Conservation (phyloP, 257 asterid genomes). For the Scutellaria baicalensis region DNA sequence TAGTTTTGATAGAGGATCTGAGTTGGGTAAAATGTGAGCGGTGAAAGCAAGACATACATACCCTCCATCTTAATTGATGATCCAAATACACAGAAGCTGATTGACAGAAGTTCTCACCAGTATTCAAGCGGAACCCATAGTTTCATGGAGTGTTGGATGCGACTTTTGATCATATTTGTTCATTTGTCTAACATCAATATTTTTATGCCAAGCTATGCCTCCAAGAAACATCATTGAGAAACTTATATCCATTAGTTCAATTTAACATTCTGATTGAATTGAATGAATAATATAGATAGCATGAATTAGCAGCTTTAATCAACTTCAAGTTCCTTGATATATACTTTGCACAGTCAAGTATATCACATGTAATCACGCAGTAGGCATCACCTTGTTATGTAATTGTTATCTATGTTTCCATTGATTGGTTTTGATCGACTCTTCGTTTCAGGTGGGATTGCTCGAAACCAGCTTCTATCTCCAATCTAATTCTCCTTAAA, state of each 20-base stretch:
- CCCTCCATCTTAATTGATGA: neutral
- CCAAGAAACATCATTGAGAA: neutral
- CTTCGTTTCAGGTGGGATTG: slow-evolving; percentile 73
- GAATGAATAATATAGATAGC: neutral
- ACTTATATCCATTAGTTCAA: neutral
- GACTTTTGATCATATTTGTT: neutral
- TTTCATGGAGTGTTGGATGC: no score
- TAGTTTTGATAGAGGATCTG: no score
- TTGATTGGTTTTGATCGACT: slow-evolving; percentile 2
- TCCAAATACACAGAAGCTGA: no score
- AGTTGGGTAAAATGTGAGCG: neutral
- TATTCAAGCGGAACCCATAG: no score
- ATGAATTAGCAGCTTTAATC: neutral
- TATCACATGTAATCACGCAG: neutral
- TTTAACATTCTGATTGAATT: neutral
- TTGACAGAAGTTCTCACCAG: no score
- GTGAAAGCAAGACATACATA: neutral
- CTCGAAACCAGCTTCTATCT: slow-evolving; percentile 67
- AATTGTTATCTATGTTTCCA: neutral
- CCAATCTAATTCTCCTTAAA: slow-evolving; percentile 79
- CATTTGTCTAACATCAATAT: neutral
- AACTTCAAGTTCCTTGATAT: neutral
- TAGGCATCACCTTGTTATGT: neutral
- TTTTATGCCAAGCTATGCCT: neutral
- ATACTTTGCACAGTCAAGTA: neutral